Conservation (phyloP, 257 asterid genomes). For the Craterostigma plantagineum region DNA sequence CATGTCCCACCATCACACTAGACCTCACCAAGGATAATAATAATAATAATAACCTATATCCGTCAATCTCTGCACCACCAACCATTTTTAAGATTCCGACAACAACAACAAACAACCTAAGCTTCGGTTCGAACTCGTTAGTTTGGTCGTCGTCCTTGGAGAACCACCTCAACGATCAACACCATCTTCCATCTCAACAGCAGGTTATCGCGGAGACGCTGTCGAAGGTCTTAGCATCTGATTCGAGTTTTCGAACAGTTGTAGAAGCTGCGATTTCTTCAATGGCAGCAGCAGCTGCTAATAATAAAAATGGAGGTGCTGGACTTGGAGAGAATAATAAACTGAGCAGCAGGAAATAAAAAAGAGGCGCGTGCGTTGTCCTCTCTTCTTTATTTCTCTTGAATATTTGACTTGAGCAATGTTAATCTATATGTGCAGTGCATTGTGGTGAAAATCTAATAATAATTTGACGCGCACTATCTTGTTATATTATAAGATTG, state of each 20-base stretch:
- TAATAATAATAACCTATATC: conserved; percentile 13
- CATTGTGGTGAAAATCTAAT: no score
- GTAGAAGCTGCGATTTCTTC: conserved; percentile 61
- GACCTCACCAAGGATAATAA: conserved; percentile 79
- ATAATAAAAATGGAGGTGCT: no score
- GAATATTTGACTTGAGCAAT: no score
- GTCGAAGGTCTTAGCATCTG: conserved; percentile 62
- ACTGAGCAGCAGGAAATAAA: no score
- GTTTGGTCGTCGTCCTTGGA: no score
- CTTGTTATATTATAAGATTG: no score
- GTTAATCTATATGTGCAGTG: no score
- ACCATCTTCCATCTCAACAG: conserved; percentile 27
- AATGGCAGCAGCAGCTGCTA: conserved; percentile 16
- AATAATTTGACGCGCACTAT: no score
- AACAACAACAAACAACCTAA: conserved; percentile 21
- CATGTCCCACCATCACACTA: conserved; percentile 61
- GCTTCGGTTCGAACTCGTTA: no score
- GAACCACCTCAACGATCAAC: conserved; percentile 18
- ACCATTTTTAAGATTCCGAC: conserved; percentile 18
- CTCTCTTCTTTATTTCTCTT: no score
- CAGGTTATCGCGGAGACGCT: conserved; percentile 55
- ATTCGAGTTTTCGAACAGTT: conserved; percentile 51
- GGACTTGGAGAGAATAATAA: no score
- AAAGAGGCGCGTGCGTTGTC: no score
- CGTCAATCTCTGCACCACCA: conserved; percentile 15